phyloP scores from a whole-genome alignment of 2,329 filamentous ascomycete species.

The Sporothrix sp. region DNA sequence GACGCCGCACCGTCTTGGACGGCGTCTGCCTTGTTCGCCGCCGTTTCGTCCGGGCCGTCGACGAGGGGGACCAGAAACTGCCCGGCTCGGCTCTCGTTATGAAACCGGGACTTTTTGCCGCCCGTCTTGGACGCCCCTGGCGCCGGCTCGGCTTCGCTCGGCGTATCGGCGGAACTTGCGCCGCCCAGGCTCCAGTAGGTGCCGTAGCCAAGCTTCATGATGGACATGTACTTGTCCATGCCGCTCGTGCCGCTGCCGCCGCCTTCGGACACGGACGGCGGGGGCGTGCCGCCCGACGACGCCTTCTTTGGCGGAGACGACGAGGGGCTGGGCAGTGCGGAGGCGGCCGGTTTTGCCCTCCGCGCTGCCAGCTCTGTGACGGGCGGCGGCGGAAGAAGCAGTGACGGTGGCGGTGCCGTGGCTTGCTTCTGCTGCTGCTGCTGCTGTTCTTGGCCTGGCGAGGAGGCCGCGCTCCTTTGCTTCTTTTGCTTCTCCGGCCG shows the following conservation, averaged over 20 bases:
- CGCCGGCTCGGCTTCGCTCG: conserved; percentile 3
- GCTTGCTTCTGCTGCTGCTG: background rate
- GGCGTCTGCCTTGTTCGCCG: background rate
- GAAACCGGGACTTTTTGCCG: background rate
- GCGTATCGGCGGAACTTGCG: conserved; percentile 13
- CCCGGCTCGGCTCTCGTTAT: conserved; percentile 22
- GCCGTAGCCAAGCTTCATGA: conserved; percentile 57
- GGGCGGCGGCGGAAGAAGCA: conserved; percentile 19
- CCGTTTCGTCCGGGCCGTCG: conserved; percentile 47
- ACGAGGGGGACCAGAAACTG: conserved; percentile 59
- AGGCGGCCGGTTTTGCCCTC: conserved; percentile 1
- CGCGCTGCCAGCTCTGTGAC: conserved; percentile 18
- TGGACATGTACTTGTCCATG: conserved; percentile 50
- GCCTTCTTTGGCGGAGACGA: conserved; percentile 5
- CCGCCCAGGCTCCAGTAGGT: conserved; percentile 51
- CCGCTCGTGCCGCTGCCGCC: conserved; percentile 24
- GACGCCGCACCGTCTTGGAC: background rate
- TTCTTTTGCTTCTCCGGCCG: background rate
- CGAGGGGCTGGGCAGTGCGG: background rate
- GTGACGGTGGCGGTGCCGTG: background rate
- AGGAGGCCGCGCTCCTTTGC: background rate
- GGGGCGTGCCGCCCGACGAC: conserved; percentile 5
- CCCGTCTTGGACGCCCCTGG: background rate
- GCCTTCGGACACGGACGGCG: conserved; percentile 5
- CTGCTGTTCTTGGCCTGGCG: background rate